Conservation (phyloP, 2,329 filamentous ascomycete species). For the Phaeosphaeriaceae sp. region DNA sequence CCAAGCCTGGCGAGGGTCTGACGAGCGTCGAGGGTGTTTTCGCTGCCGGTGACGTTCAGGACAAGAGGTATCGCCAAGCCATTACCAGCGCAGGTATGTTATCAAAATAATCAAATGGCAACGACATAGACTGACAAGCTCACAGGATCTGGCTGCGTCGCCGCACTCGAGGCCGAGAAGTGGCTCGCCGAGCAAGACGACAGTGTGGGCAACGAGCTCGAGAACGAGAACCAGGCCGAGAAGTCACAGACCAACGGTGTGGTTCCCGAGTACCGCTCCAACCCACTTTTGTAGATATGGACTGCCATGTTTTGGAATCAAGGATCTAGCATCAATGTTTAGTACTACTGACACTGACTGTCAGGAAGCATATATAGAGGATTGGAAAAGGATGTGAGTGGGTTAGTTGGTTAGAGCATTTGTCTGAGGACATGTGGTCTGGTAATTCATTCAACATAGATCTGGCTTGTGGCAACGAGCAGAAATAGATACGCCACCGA, state of each 20-base stretch:
- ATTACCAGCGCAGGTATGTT: conserved; percentile 91
- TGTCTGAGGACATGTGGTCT: conserved; percentile 1
- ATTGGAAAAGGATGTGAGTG: conserved; percentile 4
- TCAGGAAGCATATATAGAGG: conserved; percentile 20
- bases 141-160: conserved; percentile 88
- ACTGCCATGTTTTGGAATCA: conserved; percentile 10
- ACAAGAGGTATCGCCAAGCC: conserved; percentile 97
- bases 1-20: conserved; percentile 83
- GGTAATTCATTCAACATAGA: conserved; percentile 27
- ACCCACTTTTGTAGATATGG: conserved; percentile 63
- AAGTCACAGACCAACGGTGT: conserved; percentile 60
- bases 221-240: conserved; percentile 58
- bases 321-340: conserved; percentile 20
- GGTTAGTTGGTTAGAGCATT: conserved; percentile 25
- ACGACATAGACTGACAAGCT: conserved; percentile 15
- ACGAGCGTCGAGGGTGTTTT: conserved; percentile 94
- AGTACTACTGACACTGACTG: conserved; percentile 4
- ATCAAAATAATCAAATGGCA: conserved; percentile 4
- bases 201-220: conserved; percentile 54
- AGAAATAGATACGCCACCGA: background rate
- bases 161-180: conserved; percentile 94
- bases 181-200: conserved; percentile 80
- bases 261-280: conserved; percentile 68
- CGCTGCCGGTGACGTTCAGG: conserved; percentile 96
- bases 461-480: conserved; percentile 10